Conservation (phyloP, 768 basidiomycete species). For the Collybiopsis confluens region DNA sequence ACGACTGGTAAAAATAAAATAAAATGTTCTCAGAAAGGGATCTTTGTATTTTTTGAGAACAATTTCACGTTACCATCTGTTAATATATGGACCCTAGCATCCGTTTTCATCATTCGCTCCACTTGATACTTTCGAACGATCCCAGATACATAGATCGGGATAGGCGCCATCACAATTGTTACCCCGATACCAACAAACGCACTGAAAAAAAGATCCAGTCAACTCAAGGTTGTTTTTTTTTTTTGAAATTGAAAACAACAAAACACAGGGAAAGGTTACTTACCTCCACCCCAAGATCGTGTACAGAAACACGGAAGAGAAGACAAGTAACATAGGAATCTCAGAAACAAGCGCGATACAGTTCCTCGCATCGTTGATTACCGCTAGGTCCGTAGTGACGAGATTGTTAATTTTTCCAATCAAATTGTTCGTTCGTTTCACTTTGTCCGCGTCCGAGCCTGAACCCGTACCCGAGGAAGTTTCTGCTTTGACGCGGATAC, state of each 20-base stretch:
- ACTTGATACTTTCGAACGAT: conserved; percentile 28
- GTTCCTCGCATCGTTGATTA: conserved; percentile 9
- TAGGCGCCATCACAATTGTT: conserved; percentile 36
- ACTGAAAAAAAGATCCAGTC: conserved; percentile 16
- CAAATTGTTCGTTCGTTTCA: conserved; percentile 27
- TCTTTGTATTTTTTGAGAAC: no score
- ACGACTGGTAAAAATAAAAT: conserved; percentile 29
- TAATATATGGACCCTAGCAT: conserved; percentile 40
- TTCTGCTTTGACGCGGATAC: conserved; percentile 26
- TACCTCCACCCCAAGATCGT: conserved; percentile 17
- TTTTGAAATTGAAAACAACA: no score
- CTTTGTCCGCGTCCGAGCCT: neutral
- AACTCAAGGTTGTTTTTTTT: no score
- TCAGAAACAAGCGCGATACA: conserved; percentile 6
- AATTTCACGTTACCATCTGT: conserved; percentile 32
- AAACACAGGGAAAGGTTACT: no score
- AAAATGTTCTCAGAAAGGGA: no score
- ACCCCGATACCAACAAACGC: conserved; percentile 40
- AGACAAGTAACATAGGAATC: neutral
- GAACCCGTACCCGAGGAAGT: neutral
- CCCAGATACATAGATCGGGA: conserved; percentile 38
- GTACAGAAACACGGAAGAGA: conserved; percentile 19
- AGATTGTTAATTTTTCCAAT: conserved; percentile 57
- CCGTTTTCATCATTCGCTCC: conserved; percentile 39
- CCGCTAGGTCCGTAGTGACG: conserved; percentile 43